Base-by-base conservation (phyloP, 148 eudicot genomes). In the Hydrangea macrophylla region DNA sequence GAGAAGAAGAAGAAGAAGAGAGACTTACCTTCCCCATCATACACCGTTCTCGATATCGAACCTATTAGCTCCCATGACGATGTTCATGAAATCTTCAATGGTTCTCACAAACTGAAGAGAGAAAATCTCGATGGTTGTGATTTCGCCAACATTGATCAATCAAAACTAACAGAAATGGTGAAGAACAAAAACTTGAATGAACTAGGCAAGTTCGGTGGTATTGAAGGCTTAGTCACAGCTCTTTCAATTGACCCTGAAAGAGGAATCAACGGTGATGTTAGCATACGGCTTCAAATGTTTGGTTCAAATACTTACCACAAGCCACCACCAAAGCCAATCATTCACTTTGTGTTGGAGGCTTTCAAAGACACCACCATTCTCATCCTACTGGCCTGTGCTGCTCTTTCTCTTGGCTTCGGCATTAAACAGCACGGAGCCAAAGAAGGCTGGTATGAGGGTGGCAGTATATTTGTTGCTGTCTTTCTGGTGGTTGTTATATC, bases 401-500 rank as follows among this genome's bases (percentile, higher is more conserved):
- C 87, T 7, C 87, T 92, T 53, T 80, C 97, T 60, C 87, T 92
- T 1, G 90, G 90, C 55, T 86, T 92, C 15, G 97, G 97, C 22
- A 85, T 92, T 45, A 88, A 84, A 73, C 76, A 83, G 56, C 73
- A 92, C 37, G 97, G 97, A 1, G 17, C 55, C 0, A 26, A 78
- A 69, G 90, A 92, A 73, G 97, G 97, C 11, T 92, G 97, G 97
- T 92, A 92, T 26, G 97, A 92, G 57, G 97, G 97, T 4, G 92
- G 97, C 35, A 92, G 95, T 66, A 92, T 92, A 59, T 78, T 86
- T 60, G 58, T 88, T 2, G 97, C 95, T 0, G 89, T 92, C 11
- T 83, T 85, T 51, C 81, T 88, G 1, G 97, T 92, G 27, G 81
- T 92, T 7, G 64, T 79, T 50, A 92, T 92, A 10, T 81, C 97